These are phyloP conservation scores for Mucor lusitanicus DNA, from an alignment of 371 early-diverging fungal genomes.

Conservation along the genomic window DNA sequence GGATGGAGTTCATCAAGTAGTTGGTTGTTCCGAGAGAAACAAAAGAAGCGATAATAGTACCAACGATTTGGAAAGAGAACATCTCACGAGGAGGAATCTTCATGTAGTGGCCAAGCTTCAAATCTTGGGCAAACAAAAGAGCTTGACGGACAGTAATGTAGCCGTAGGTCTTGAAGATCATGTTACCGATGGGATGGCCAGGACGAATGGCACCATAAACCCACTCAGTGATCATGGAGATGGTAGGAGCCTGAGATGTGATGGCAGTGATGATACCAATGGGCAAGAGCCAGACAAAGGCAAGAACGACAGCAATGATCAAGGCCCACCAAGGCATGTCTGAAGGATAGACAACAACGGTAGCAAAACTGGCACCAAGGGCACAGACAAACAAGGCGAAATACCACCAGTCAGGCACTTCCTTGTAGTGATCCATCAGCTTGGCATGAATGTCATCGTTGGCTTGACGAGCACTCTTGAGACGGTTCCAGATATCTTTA, in stretches of 20 bases:
- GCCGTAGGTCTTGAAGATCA: constrained; percentile 64
- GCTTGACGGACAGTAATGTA: constrained; percentile 61
- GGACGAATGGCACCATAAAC: constrained; percentile 54
- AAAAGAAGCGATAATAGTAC: constrained; percentile 60
- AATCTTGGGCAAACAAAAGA: constrained; percentile 56
- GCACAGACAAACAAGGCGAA: constrained; percentile 46
- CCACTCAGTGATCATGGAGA: constrained; percentile 50
- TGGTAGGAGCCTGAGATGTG: constrained; percentile 44
- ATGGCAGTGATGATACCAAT: constrained; percentile 61
- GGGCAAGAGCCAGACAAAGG: constrained; percentile 69
- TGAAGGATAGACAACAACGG: constrained; percentile 47
- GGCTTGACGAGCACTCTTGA: constrained; percentile 51
- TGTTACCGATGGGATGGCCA: constrained; percentile 59
- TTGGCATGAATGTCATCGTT: constrained; percentile 59
- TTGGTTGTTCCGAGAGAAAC: constrained; percentile 61
- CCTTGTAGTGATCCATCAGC: constrained; percentile 60
- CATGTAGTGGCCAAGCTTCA: constrained; percentile 64
- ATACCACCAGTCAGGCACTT: constrained; percentile 74
- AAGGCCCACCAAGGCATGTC: constrained; percentile 68
- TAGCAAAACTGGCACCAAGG: constrained; percentile 40
- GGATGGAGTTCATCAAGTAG: constrained; percentile 56
- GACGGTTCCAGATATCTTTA: constrained; percentile 57
- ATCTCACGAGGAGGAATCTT: constrained; percentile 73
- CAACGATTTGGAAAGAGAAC: constrained; percentile 60
- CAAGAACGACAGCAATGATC: constrained; percentile 62